Base-by-base conservation (phyloP, 208 protist species). In the Leishmania lainsoni region DNA sequence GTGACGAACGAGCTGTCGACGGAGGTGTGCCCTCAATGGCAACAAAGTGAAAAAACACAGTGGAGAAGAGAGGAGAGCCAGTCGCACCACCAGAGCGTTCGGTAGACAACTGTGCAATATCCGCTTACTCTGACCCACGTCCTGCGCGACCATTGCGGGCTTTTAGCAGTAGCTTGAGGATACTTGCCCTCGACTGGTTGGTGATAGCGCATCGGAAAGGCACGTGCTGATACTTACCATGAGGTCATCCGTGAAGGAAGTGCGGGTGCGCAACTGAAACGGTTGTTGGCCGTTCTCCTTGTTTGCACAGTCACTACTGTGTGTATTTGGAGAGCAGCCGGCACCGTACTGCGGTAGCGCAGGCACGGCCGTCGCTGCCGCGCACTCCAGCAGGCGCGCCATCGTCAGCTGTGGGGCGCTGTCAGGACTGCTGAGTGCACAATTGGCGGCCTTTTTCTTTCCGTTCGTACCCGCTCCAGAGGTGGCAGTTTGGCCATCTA, bases 201-300 rank as follows among this genome's bases (percentile, higher is more conserved):
- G 73, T 8, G 76, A 71, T 49, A 59, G 74, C 39, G 66, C 75
- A 48, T 86, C 82, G 3, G 82, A 86, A 0, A 82, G 54, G 9
- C 61, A 26, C 0, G 82, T 86, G 68, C 82, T 86, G 39, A 69
- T 69, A 56, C 82, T 86, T 49, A 86, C 82, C 29, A 71, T 82
- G 52, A 86, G 59, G 49, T 86, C 82, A 56, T 86, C 82, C 14
- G 72, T 59, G 63, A 82, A 22, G 35, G 78, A 79, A n/a, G 26
- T 79, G 16, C 82, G 82, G 72, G 49, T 45, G n/a, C 82, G 82
- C 22, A 35, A 70, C 65, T 76, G 82, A 22, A 22, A 16, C 48
- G 1, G 59, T 3, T 63, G 75, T 26, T 73, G 76, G 26, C 16
- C n/a, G 49, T 51, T 84, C 39, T 84, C 81, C 69, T 80, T 80